phyloP scores from a whole-genome alignment of 129 eudicot species.

The Logfia minima region DNA sequence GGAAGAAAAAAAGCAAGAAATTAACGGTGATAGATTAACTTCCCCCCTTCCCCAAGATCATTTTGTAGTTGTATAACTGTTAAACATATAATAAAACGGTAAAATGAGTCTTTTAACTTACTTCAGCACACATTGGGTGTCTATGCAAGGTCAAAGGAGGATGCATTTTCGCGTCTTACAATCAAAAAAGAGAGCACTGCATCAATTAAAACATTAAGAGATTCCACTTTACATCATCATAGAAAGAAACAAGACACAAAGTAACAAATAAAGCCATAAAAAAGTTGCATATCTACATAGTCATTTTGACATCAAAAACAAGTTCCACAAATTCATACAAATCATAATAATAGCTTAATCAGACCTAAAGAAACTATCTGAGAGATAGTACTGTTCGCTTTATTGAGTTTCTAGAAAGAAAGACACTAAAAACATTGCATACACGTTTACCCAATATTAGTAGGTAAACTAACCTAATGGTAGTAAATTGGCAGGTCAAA shows the following conservation, averaged over 20 bases:
- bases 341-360: not conserved
- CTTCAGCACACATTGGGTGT: constrained; percentile 91
- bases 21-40: no score
- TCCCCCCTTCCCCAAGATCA: no score
- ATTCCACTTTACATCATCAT: not conserved
- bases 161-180: constrained; percentile 46
- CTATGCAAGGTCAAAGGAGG: constrained; percentile 73
- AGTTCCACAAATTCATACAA: not conserved
- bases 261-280: not conserved
- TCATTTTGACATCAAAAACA: constrained; percentile 3
- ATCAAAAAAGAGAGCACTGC: constrained; percentile 26
- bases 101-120: constrained; percentile 34
- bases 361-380: not conserved
- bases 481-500: not conserved
- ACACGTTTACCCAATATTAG: no score
- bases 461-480: not conserved
- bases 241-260: not conserved
- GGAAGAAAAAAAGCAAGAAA: no score
- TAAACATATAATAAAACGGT: constrained; percentile 2
- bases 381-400: not conserved
- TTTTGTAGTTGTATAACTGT: not conserved
- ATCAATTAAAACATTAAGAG: constrained; percentile 23
- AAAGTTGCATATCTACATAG: not conserved
- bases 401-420: not conserved
- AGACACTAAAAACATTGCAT: not conserved